Evolutionary conservation across 306 rosid genomes (phyloP).

Genomic region (Vigna unguiculata): DNA sequence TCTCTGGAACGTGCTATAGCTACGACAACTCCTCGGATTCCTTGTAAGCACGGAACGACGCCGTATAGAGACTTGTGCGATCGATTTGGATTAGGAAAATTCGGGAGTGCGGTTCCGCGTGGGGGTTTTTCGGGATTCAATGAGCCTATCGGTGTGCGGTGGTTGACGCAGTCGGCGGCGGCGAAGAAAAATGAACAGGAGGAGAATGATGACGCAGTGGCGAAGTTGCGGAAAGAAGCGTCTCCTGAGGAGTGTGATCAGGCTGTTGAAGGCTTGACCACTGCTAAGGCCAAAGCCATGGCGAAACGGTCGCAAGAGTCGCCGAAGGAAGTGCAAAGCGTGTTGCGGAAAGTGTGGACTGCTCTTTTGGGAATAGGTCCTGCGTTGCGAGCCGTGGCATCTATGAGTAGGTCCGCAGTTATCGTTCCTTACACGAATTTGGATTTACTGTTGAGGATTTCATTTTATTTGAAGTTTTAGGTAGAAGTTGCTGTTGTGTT

Average conservation of each 20-base stretch:
- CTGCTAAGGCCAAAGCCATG: slow-evolving; percentile 87
- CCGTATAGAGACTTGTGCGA: slow-evolving; percentile 11
- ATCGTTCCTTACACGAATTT: not conserved
- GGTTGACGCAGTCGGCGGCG: slow-evolving; percentile 53
- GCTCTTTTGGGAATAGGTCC: slow-evolving; percentile 79
- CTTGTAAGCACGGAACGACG: slow-evolving; percentile 31
- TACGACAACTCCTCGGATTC: slow-evolving; percentile 36
- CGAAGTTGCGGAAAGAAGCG: slow-evolving; percentile 74
- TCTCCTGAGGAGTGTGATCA: slow-evolving; percentile 97
- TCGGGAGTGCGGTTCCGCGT: slow-evolving; percentile 29
- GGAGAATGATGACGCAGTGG: slow-evolving; percentile 47
- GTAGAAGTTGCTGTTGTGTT: not conserved
- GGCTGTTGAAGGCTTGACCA: slow-evolving; percentile 85
- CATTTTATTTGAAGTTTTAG: not conserved
- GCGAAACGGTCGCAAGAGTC: slow-evolving; percentile 76
- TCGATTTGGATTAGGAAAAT: slow-evolving; percentile 39
- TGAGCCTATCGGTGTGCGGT: slow-evolving; percentile 47
- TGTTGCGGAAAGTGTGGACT: slow-evolving; percentile 65
- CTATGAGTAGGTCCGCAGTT: slow-evolving; percentile 82
- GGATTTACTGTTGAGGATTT: not conserved
- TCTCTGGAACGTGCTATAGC: slow-evolving; percentile 41
- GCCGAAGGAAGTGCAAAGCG: slow-evolving; percentile 48
- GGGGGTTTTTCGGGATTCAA: slow-evolving; percentile 31
- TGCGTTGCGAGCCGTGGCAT: slow-evolving; percentile 74
- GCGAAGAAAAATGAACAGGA: slow-evolving; percentile 57